Base-by-base conservation (phyloP, 768 basidiomycete genomes). In the Agaricus subrufescens region DNA sequence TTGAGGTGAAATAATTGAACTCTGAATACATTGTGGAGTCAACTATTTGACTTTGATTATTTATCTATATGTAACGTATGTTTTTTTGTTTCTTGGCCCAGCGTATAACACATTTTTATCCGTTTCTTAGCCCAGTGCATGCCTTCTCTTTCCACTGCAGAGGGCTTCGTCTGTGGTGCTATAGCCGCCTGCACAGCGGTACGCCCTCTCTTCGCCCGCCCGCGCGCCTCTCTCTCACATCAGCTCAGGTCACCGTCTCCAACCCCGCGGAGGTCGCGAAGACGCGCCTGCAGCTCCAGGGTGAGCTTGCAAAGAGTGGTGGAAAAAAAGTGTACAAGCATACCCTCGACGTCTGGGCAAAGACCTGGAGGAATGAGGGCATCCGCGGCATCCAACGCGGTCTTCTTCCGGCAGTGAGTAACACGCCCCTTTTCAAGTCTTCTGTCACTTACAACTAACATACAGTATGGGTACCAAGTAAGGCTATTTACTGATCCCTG, bases 271-370 rank as follows among this genome's bases (percentile, higher is more conserved):
- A 88, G 62, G 92, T 94, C 23, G 89, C 91, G 45, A 98, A 98
- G 73, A 98, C 97, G 42, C 87, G 96, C 54, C 73, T 99, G 50
- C 97, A 99, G 69, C 81, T 99, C 26, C 94, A 98, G 67, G 97
- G 96, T 26, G 97, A 98, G 70, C 82, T 99, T 10, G 84, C 89
- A 34, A 93, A 88, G 65, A 79, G 71, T 6, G 84, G 87, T 8
- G 79, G 77, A 14, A 68, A 72, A 61, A 90, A 84, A 66, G 91
- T 98, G 2, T 99, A 99, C 75, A 90, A 82, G 58, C 91, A 86
- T 66, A 89, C 87, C 73, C 50, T 93, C 42, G 95, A 98, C 65
- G 94, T 91, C 12, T 72, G 96, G 31, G 73, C 73, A 37, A 97
- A 96, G 73, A 96, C 94, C 5, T 94, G 86, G 83, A 80, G 70